Base-by-base conservation (phyloP, 331 rosid genomes). In the Malus hybrid region DNA sequence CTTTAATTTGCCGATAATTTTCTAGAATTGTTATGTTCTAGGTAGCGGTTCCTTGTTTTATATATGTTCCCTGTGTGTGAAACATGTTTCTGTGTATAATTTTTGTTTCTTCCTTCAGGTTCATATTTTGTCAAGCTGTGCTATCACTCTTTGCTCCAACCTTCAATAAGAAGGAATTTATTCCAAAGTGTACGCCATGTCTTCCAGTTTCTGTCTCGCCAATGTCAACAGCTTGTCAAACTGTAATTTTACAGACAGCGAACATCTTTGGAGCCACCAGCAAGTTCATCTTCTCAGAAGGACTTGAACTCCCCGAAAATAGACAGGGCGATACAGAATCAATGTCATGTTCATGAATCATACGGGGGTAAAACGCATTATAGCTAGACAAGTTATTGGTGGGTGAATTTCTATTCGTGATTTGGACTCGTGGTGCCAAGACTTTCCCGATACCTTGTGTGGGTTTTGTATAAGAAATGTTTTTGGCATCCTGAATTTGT, bases 61-160 rank as follows among this genome's bases (percentile, higher is more conserved):
- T 29, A 1, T 52, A 52, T 56, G 55, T 60, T 29, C 14, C 8
- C 4, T 46, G 63, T 36, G 46, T 36, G 68, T 10, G 8, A 34
- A 22, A 34, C 12, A 63, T 22, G 20, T 48, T 14, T 15, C 15
- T 4, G 39, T 24, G 14, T 3, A 48, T 69, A 18, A 10, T n/a
- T 6, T n/a, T 48, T 29, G 19, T 64, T 66, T 66, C 39, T 29
- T 64, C 30, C 26, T 79, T 75, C 87, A 94, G 99, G 88, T 94
- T 92, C 88, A 62, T 92, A 22, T 94, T 94, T 84, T 90, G 88
- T 81, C 87, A 74, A 68, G 81, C 90, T 28, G 97, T 85, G 74
- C 72, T 92, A 52, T 74, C 90, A 72, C 81, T 81, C 5, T 86
- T 87, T 66, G 88, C 86, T 22, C 91, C 97, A 73, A 81, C 88